Conservation (phyloP, 2,329 filamentous ascomycete species). For the Pseudopyricularia cyperi region DNA sequence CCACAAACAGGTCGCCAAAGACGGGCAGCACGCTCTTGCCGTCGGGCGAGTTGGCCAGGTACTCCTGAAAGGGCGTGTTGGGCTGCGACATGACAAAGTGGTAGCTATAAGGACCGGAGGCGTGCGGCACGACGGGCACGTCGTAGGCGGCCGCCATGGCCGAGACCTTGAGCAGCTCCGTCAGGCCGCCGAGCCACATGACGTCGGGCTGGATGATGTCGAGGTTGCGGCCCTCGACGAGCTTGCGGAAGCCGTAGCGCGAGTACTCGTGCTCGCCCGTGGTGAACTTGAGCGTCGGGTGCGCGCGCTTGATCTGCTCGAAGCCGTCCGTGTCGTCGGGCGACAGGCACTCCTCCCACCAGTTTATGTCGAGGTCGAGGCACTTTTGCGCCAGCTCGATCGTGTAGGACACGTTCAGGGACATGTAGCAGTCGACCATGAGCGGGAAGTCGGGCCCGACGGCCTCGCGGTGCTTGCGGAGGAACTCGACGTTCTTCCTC, state of each 20-base stretch:
- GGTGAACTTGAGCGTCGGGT: constrained; percentile 85
- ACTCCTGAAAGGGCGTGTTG: constrained; percentile 92
- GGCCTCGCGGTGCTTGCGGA: constrained; percentile 69
- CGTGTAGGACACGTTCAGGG: constrained; percentile 80
- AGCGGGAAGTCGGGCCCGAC: constrained; percentile 85
- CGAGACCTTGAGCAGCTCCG: constrained; percentile 78
- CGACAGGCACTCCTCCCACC: constrained; percentile 91
- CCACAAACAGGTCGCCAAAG: constrained; percentile 80
- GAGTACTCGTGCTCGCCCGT: constrained; percentile 95
- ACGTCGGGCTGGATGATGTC: constrained; percentile 94
- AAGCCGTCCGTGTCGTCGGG: constrained; percentile 91
- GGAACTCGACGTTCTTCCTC: constrained; percentile 80
- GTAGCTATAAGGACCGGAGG: constrained; percentile 87
- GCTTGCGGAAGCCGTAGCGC: constrained; percentile 85
- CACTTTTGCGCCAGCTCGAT: constrained; percentile 81
- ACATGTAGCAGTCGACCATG: constrained; percentile 97
- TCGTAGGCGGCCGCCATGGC: constrained; percentile 88
- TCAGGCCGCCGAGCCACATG: constrained; percentile 94
- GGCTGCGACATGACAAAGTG: constrained; percentile 91
- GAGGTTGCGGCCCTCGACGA: constrained; percentile 80
- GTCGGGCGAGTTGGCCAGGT: constrained; percentile 84
- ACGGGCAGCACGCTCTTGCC: constrained; percentile 83
- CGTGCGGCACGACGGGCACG: constrained; percentile 89
- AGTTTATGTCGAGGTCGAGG: constrained; percentile 78
- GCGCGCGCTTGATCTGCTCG: constrained; percentile 76